Percentiles rank a stretch among this genome's conserved stretches.
These are phyloP conservation scores for Colletotrichum australisinense DNA, from an alignment of 2,329 filamentous ascomycete genomes.

Conservation along the genomic window DNA sequence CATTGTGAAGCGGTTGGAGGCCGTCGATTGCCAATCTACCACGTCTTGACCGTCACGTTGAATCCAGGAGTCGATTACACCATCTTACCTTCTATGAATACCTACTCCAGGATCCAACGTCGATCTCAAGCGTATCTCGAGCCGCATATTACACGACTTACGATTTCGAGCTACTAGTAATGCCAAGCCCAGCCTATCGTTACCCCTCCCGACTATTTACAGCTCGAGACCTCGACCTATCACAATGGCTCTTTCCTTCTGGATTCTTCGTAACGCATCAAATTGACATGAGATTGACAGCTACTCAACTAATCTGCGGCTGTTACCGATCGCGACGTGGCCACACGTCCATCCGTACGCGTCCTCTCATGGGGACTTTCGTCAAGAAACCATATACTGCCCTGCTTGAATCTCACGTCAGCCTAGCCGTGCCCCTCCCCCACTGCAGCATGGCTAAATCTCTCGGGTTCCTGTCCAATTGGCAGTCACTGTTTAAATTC, in stretches of 20 bases:
- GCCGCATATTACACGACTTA: neutral
- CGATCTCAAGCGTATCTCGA: neutral
- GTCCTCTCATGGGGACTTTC: neutral
- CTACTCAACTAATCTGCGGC: neutral
- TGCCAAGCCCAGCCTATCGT: neutral
- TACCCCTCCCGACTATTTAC: neutral
- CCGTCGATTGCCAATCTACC: neutral
- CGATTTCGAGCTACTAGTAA: neutral
- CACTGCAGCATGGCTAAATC: neutral
- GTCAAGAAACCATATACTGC: neutral
- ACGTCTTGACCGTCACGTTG: neutral
- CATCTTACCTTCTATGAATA: neutral
- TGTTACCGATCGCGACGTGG: neutral
- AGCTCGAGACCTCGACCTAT: neutral
- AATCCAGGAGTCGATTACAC: neutral
- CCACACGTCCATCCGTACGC: neutral
- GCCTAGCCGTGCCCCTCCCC: neutral
- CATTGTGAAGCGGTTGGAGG: neutral
- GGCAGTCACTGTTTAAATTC: neutral
- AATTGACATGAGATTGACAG: neutral
- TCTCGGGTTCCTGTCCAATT: neutral
- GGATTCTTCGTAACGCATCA: too few relatives aligned
- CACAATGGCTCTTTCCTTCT: neutral
- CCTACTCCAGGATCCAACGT: neutral
- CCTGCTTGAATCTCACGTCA: neutral